Base-by-base conservation (phyloP, 1,284 basidiomycete genomes). In the Rhizoctonia solani region DNA sequence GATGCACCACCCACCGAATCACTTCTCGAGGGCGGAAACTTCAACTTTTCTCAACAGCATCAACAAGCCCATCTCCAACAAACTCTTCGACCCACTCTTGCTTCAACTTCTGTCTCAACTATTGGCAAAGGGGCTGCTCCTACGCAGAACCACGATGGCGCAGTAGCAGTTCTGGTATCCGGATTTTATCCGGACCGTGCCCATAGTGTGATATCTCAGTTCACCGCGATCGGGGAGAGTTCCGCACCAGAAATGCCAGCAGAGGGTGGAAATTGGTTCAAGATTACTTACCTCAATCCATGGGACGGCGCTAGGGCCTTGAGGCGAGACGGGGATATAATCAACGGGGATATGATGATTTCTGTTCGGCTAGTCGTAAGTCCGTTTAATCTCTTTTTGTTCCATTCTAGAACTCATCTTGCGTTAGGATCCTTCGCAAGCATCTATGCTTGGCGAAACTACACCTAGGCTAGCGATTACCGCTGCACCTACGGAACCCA, bases 261-360 rank as follows among this genome's bases (percentile, higher is more conserved):
- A 6, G 66, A 67, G 46, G 66, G 55, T 2, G 47, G 66, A 34
- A 66, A 66, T 50, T 69, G 68, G 68, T 63, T 69, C 46, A 55
- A 34, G 44, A 69, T 66, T 29, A 55, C 47, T 19, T 69, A 69
- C 46, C 32, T 47, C 0, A 54, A 69, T 42, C 63, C 63, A 50
- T 66, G 59, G 61, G 61, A 58, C 23, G 68, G 54, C 8, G 61
- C 52, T 5, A 56, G 54, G 9, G 68, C 68, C 6, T 42, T 69
- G 11, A 66, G 54, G 46, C 55, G 50, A 50, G 65, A 65, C 30
- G 68, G 68, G 14, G 54, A 66, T 34, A 46, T 69, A 23, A 53
- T 50, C 23, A 54, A 66, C 29, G 54, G 55, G 2, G 68, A 55
- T 16, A 56, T 63, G 41, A 66, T 58, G 39, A 52, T 69, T 42